Conservation (phyloP, 1,284 basidiomycete genomes). For the Moesziomyces globuligerus region DNA sequence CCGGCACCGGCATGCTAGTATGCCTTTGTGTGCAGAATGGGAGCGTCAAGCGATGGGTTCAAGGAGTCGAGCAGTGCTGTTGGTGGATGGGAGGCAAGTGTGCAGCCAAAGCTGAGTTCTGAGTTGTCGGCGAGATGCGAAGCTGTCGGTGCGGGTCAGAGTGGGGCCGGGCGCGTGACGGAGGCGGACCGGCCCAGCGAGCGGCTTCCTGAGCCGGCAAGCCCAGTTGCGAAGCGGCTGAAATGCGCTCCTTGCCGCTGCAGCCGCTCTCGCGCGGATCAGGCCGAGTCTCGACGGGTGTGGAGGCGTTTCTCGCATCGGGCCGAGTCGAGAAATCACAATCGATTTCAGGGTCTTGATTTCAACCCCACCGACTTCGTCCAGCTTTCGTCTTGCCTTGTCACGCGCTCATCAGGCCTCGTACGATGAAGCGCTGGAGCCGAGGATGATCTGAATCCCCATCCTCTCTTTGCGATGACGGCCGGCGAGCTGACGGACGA, state of each 20-base stretch:
- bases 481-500: background rate
- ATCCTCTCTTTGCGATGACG: background rate
- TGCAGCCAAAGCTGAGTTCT: too few species aligned
- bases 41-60: background rate
- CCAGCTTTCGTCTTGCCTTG: background rate
- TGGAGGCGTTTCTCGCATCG: too few species aligned
- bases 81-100: background rate
- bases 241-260: too few species aligned
- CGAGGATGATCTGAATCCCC: background rate
- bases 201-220: slow-evolving; percentile 25
- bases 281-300: background rate
- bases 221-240: too few species aligned
- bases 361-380: background rate
- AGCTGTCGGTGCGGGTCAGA: slow-evolving; percentile 19
- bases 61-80: too few species aligned
- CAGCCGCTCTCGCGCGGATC: slow-evolving; percentile 22
- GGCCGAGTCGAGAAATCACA: slow-evolving; percentile 19
- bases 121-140: too few species aligned
- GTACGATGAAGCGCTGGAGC: background rate
- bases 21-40: too few species aligned
- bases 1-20: slow-evolving; percentile 23
- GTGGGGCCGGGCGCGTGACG: background rate
- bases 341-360: slow-evolving; percentile 9
- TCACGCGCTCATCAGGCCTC: background rate
- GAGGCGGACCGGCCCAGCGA: slow-evolving; percentile 13